Evolutionary conservation across 768 basidiomycete genomes (phyloP).

Genomic region (Gyrodon lividus): DNA sequence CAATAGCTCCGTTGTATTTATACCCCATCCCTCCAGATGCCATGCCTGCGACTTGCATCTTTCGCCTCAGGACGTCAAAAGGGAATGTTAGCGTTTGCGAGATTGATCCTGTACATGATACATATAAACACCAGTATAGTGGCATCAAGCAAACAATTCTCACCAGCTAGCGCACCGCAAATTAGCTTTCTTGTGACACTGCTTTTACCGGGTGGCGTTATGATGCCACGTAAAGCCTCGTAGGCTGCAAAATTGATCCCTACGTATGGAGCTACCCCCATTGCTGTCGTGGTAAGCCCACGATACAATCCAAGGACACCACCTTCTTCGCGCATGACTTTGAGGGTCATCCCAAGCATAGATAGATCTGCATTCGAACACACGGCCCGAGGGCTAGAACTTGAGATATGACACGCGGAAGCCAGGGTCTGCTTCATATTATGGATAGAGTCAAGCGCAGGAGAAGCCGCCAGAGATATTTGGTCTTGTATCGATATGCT

Average conservation of each 20-base stretch:
- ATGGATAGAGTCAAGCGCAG: conserved; percentile 21
- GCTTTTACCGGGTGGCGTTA: conserved; percentile 82
- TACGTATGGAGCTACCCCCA: conserved; percentile 88
- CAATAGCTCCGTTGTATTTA: conserved; percentile 78
- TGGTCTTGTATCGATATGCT: conserved; percentile 49
- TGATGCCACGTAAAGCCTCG: conserved; percentile 70
- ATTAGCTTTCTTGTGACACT: conserved; percentile 65
- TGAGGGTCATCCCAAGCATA: conserved; percentile 86
- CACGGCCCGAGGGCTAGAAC: conserved; percentile 26
- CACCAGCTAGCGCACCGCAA: conserved; percentile 88
- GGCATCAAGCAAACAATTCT: conserved; percentile 12
- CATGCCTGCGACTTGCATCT: conserved; percentile 94
- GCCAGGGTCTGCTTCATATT: conserved; percentile 26
- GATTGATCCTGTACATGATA: conserved; percentile 59
- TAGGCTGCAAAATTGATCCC: conserved; percentile 95
- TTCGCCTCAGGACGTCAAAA: conserved; percentile 89
- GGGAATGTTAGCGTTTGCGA: conserved; percentile 96
- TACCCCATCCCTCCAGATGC: conserved; percentile 51
- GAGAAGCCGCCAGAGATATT: conserved; percentile 18
- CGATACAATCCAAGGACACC: conserved; percentile 85
- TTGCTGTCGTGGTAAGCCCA: conserved; percentile 78
- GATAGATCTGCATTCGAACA: conserved; percentile 58
- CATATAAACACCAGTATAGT: conserved; percentile 5
- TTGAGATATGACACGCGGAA: conserved; percentile 50
- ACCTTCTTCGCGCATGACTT: conserved; percentile 90